Evolutionary conservation across 441 rosid species (phyloP).

Genomic region (Croton laevigatus): DNA sequence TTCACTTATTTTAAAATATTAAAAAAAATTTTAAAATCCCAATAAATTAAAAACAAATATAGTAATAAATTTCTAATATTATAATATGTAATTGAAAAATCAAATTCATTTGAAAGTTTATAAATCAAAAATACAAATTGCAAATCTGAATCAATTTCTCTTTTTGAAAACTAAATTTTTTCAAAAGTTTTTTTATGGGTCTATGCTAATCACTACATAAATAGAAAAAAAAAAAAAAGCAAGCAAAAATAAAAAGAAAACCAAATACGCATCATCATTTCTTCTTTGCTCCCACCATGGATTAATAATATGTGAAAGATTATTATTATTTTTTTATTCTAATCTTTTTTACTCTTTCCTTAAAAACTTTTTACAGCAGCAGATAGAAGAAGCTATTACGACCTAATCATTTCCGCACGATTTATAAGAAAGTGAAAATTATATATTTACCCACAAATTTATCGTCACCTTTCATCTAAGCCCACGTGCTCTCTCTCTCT

Average conservation of each 20-base stretch:
- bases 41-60: too few species aligned
- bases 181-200: neutral
- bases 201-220: slow-evolving; percentile 6
- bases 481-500: slow-evolving; percentile 29
- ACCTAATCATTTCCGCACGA: slow-evolving; percentile 47
- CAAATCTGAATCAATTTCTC: too few species aligned
- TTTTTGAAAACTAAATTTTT: too few species aligned
- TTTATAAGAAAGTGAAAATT: neutral
- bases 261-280: slow-evolving; percentile 22
- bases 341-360: neutral
- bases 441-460: neutral
- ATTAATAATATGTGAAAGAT: slow-evolving; percentile 1
- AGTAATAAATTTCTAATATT: too few species aligned
- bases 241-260: neutral
- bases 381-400: slow-evolving; percentile 28
- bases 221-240: neutral
- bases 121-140: too few species aligned
- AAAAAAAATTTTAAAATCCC: too few species aligned
- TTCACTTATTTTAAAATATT: too few species aligned
- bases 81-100: too few species aligned
- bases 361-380: slow-evolving; percentile 24
- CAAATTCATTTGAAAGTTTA: too few species aligned
- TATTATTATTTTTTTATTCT: slow-evolving; percentile 4
- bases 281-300: slow-evolving; percentile 17
- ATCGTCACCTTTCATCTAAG: slow-evolving; percentile 26